Evolutionary conservation across 148 eudicot genomes (phyloP).

Genomic region (Rhododendron griersonianum): DNA sequence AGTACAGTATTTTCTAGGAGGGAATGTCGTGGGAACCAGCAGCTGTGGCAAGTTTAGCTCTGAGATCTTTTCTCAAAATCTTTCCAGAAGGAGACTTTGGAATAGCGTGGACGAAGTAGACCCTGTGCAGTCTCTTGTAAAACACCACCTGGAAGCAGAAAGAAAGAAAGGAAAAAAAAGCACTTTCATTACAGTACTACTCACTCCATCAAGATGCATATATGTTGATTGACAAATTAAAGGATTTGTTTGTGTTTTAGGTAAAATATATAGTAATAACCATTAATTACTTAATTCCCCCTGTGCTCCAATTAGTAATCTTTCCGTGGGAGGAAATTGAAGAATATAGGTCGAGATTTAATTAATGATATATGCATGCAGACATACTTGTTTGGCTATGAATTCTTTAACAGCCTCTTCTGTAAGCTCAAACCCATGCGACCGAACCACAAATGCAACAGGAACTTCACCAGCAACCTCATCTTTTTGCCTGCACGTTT

Average conservation of each 20-base stretch:
- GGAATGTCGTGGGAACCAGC: neutral
- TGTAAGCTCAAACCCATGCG: slow-evolving; percentile 57
- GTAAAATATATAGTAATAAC: neutral
- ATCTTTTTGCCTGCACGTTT: slow-evolving; percentile 58
- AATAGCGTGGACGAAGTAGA: slow-evolving; percentile 63
- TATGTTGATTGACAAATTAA: neutral
- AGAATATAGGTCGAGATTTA: neutral
- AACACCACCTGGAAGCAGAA: slow-evolving; percentile 54
- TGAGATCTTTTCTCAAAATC: slow-evolving; percentile 74
- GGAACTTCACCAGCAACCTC: slow-evolving; percentile 94
- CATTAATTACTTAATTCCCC: neutral
- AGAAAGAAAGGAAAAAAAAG: slow-evolving; percentile 22
- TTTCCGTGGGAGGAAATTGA: neutral
- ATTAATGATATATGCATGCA: neutral
- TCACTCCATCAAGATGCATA: neutral
- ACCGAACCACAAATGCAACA: slow-evolving; percentile 73
- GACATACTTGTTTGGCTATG: slow-evolving; percentile 68
- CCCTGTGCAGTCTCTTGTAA: slow-evolving; percentile 83
- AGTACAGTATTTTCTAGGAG: neutral
- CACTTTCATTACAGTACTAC: neutral
- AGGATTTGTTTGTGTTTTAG: neutral
- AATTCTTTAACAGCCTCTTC: slow-evolving; percentile 77
- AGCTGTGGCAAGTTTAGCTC: slow-evolving; percentile 41
- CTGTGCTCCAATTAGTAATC: neutral
- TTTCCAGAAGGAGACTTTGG: slow-evolving; percentile 89